Base-by-base conservation (phyloP, 2,329 filamentous ascomycete genomes). In the Sporothrix variecibatus region DNA sequence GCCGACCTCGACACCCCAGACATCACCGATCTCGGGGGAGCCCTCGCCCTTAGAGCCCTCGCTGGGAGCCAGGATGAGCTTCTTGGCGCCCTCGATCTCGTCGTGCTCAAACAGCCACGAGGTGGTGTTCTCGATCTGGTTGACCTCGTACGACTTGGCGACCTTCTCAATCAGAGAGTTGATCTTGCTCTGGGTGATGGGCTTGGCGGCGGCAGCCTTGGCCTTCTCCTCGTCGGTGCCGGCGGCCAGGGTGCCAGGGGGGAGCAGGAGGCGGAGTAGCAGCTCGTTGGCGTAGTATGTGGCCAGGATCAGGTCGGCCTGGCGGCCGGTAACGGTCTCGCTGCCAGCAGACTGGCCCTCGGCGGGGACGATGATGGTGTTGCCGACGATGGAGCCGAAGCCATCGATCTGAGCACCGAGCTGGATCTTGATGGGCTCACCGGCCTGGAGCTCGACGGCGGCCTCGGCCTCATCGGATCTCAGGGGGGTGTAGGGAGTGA, bases 361-460 rank as follows among this genome's bases (percentile, higher is more conserved):
- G 77, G 87, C 82, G 67, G 87, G 87, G 71, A 97, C 92, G 75
- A 98, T 83, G 78, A 98, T 88, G 75, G 94, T 97, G 84, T 98
- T 93, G 85, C 96, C 98, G 79, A 98, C 93, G 82, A 99, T 98
- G 78, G 95, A 93, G 79, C 94, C 94, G 81, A 98, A 97, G 72
- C 96, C 96, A 85, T 98, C 78, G 77, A 99, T 98, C 86, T 99
- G 96, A 71, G 96, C 96, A 81, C 96, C 96, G n/a, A 99, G 90
- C 86, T 99, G 96, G 82, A 99, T 96, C 90, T 99, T 99, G 85
- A 97, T 89, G 76, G 93, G 86, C 86, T 99, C 96, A 76, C 91
- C 93, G 71, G 92, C 88, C 86, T 97, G 93, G 79, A 99, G 88
- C 80, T 91, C 90, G 68, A 89, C 87, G 74, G 88, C 89, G 76